Percentiles rank a stretch among this genome's conserved stretches.
phyloP scores from a whole-genome alignment of 2,329 filamentous ascomycete genomes.

The Colletotrichum sp. region DNA sequence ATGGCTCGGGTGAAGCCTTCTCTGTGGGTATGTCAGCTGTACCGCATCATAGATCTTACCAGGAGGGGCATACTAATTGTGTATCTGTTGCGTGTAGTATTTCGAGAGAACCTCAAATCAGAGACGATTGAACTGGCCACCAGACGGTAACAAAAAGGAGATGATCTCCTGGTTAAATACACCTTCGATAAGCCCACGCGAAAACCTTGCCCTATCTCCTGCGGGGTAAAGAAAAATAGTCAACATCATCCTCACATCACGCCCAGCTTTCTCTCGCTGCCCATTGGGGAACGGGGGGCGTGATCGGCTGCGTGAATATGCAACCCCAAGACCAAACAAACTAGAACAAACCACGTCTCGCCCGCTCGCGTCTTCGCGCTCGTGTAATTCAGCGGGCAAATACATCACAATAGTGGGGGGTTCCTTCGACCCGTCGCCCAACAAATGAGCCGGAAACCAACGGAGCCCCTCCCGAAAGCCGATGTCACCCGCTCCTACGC shows the following conservation, averaged over 20 bases:
- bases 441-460: neutral
- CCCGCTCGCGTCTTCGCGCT: neutral
- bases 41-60: neutral
- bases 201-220: slow-evolving; percentile 7
- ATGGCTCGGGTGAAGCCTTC: neutral
- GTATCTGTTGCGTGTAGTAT: neutral
- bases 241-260: neutral
- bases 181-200: neutral
- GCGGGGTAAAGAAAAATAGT: slow-evolving; percentile 12
- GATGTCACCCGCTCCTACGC: slow-evolving; percentile 9
- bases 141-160: rapidly evolving
- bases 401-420: neutral
- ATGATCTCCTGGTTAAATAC: neutral
- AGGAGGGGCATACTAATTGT: slow-evolving; percentile 10
- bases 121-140: rapidly evolving
- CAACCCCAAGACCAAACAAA: neutral
- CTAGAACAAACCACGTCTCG: neutral
- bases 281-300: neutral
- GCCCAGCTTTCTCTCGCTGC: neutral
- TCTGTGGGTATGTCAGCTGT: slow-evolving; percentile 6
- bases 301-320: slow-evolving; percentile 11
- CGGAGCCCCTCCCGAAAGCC: slow-evolving; percentile 9
- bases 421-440: neutral
- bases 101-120: neutral
- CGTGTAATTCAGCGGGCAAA: neutral